phyloP scores from a whole-genome alignment of 2,329 filamentous ascomycete species.

The Venturiaceae sp. region DNA sequence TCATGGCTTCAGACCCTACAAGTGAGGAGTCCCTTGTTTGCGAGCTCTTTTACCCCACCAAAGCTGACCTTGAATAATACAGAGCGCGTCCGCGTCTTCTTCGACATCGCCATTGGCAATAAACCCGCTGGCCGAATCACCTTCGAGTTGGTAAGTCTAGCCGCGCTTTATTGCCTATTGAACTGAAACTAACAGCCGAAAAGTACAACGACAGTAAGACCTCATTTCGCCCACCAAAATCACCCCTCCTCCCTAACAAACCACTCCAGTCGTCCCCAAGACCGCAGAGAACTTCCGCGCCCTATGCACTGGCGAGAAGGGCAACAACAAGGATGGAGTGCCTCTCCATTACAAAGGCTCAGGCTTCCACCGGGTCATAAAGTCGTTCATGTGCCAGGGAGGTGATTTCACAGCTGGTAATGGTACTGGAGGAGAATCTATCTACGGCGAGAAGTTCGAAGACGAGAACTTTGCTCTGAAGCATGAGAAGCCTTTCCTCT shows the following conservation, averaged over 20 bases:
- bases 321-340: slow-evolving; percentile 68
- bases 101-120: slow-evolving; percentile 78
- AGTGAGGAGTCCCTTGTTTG: background rate
- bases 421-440: slow-evolving; percentile 91
- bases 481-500: slow-evolving; percentile 85
- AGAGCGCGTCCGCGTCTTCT: slow-evolving; percentile 75
- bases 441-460: slow-evolving; percentile 94
- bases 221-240: background rate
- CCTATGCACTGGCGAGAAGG: slow-evolving; percentile 93
- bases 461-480: slow-evolving; percentile 92
- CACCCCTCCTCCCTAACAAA: slow-evolving; percentile 9
- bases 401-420: slow-evolving; percentile 94
- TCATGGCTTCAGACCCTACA: slow-evolving; percentile 3
- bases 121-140: slow-evolving; percentile 66
- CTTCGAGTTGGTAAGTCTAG: slow-evolving; percentile 63
- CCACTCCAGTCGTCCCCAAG: slow-evolving; percentile 63
- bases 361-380: slow-evolving; percentile 92
- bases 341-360: slow-evolving; percentile 89
- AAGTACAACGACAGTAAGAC: slow-evolving; percentile 33
- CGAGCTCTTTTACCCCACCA: background rate
- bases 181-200: slow-evolving; percentile 9
- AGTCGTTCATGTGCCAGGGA: slow-evolving; percentile 97
- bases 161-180: background rate
- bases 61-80: slow-evolving; percentile 8
- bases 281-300: slow-evolving; percentile 94